Evolutionary conservation across 352 stramenopile species (phyloP).

Genomic region (Globisporangium takayamanum): DNA sequence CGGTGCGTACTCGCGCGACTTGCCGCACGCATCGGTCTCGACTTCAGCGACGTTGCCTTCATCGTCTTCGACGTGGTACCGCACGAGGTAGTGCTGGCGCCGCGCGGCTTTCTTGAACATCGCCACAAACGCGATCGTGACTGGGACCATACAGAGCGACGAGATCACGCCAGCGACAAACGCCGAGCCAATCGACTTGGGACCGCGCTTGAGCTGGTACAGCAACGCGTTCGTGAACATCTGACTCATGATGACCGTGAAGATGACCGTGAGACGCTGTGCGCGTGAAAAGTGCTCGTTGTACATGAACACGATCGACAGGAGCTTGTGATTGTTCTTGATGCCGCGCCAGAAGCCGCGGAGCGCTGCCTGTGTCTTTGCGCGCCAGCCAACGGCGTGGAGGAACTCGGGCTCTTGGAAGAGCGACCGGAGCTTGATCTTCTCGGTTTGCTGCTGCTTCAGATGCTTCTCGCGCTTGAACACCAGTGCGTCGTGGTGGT

Average conservation of each 20-base stretch:
- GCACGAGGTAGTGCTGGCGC: conserved; percentile 53
- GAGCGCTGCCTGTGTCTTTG: conserved; percentile 33
- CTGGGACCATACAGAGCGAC: conserved; percentile 54
- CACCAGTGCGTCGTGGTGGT: conserved; percentile 32
- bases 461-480: conserved; percentile 30
- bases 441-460: conserved; percentile 33
- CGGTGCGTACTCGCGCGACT: conserved; percentile 37
- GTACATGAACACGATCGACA: conserved; percentile 70
- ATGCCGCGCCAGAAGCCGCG: conserved; percentile 39
- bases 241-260: conserved; percentile 60
- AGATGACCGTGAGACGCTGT: conserved; percentile 60
- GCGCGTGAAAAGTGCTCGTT: conserved; percentile 59
- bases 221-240: conserved; percentile 70
- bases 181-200: conserved; percentile 39
- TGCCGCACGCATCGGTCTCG: conserved; percentile 56
- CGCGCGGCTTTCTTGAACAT: conserved; percentile 70
- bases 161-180: conserved; percentile 54
- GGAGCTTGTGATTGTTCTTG: conserved; percentile 61
- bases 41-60: conserved; percentile 54
- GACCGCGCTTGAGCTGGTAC: conserved; percentile 40
- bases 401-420: conserved; percentile 63
- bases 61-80: conserved; percentile 57
- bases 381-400: conserved; percentile 33
- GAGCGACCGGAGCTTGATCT: conserved; percentile 47
- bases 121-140: conserved; percentile 54